phyloP scores from a whole-genome alignment of 805 yeast species.

The Lipomyces kockii region DNA sequence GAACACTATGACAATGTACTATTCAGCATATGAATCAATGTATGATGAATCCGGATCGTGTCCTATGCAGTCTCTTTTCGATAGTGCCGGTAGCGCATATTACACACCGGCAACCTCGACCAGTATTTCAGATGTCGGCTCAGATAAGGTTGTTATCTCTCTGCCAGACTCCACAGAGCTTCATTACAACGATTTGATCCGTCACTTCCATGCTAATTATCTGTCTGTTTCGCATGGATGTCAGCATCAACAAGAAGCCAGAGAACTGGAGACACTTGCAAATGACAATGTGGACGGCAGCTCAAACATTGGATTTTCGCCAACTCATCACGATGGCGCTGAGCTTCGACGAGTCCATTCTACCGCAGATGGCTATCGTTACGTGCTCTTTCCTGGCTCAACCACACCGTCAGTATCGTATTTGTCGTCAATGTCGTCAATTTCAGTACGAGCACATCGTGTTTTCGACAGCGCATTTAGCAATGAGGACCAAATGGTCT shows the following conservation, averaged over 20 bases:
- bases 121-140: not conserved
- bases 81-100: not conserved
- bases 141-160: not conserved
- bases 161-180: not conserved
- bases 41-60: not conserved
- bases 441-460: not conserved
- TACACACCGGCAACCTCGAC: not conserved
- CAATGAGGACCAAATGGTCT: not conserved
- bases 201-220: not conserved
- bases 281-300: conserved; percentile 1
- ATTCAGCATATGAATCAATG: not conserved
- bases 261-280: not conserved
- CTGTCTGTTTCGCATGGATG: not conserved
- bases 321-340: not conserved
- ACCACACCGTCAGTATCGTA: not conserved
- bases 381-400: not conserved
- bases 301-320: not conserved
- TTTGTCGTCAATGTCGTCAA: conserved; percentile 8
- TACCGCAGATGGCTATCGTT: conserved; percentile 4
- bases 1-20: not conserved
- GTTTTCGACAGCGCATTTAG: not conserved
- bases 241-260: not conserved
- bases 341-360: conserved; percentile 6
- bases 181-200: not conserved
- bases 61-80: not conserved